These are phyloP conservation scores for Fraxinus baroniana DNA, from an alignment of 305 asterid genomes.

Conservation along the genomic window DNA sequence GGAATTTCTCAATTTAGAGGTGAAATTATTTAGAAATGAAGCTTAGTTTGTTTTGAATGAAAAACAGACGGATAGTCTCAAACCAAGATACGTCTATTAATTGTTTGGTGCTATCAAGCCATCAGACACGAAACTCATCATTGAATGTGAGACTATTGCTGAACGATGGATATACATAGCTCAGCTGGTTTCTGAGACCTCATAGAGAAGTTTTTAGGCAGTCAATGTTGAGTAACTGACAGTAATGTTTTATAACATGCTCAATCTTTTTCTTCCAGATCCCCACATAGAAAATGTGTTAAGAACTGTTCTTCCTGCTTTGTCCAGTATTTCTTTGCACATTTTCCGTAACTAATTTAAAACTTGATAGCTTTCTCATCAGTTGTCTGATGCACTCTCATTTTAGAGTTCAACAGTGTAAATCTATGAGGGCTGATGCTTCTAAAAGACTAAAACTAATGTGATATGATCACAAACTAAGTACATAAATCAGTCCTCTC, in stretches of 20 bases:
- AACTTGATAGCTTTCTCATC: neutral
- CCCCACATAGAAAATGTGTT: neutral
- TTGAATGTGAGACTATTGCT: conserved; percentile 1
- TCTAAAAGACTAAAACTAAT: neutral
- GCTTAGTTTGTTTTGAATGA: neutral
- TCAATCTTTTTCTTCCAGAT: neutral
- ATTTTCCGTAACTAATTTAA: neutral
- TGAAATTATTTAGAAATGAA: neutral
- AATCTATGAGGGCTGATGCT: neutral
- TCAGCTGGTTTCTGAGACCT: conserved; percentile 11
- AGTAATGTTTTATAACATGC: neutral
- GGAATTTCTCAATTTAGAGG: neutral
- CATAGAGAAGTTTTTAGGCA: neutral
- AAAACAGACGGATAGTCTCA: neutral
- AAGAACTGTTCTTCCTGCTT: neutral
- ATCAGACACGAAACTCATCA: neutral
- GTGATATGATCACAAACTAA: neutral
- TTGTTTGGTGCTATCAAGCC: neutral
- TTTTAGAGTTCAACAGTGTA: neutral
- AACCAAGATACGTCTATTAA: neutral
- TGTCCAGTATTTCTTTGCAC: too few species aligned
- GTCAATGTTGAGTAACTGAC: conserved; percentile 2
- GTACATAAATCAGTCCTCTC: neutral
- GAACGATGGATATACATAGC: neutral
- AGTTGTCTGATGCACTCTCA: neutral